Conservation (phyloP, 805 yeast species). For the Suhomyces xylopsoci region DNA sequence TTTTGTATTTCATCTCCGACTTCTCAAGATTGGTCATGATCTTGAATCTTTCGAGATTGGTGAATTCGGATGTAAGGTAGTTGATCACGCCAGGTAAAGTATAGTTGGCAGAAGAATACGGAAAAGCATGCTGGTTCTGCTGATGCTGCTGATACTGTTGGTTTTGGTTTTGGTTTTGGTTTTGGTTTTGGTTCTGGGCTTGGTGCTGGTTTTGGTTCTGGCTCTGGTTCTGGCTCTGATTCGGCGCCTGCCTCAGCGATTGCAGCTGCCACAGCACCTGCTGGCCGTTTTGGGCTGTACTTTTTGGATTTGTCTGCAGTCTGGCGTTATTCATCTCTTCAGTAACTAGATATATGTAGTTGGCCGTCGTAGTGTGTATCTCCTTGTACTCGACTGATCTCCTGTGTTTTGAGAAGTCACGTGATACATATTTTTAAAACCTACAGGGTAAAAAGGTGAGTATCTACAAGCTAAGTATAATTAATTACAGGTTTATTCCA, state of each 20-base stretch:
- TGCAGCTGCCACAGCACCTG: constrained; percentile 4
- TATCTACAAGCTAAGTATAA: too few relatives aligned
- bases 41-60: constrained; percentile 39
- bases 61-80: constrained; percentile 57
- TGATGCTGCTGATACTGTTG: constrained; percentile 6
- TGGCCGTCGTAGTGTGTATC: background rate
- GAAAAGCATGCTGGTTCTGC: constrained; percentile 5
- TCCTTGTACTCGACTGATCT: background rate
- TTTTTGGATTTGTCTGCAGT: background rate
- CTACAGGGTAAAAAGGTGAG: too few relatives aligned
- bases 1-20: constrained; percentile 49
- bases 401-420: background rate
- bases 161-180: background rate
- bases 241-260: constrained; percentile 1
- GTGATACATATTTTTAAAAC: too few relatives aligned
- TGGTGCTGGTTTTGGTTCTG: background rate
- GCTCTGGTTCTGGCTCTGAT: background rate
- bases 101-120: constrained; percentile 24
- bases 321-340: background rate
- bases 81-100: constrained; percentile 61
- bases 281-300: background rate
- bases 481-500: too few relatives aligned
- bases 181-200: background rate
- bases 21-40: constrained; percentile 53
- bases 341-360: background rate